These are phyloP conservation scores for Vigna reflexopilosa DNA, from an alignment of 306 rosid species.

Conservation along the genomic window DNA sequence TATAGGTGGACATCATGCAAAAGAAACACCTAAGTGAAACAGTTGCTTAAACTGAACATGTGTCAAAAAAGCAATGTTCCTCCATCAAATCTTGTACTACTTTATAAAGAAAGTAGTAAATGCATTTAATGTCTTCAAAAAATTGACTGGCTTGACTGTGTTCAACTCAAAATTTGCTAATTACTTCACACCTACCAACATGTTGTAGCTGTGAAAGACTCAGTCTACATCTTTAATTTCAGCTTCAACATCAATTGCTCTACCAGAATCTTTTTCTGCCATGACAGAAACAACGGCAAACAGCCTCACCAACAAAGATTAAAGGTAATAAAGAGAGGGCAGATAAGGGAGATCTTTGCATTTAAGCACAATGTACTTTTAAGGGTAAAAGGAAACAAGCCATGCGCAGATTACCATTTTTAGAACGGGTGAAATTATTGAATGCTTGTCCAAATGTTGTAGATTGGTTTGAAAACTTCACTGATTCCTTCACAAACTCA, in stretches of 20 bases:
- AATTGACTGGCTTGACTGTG: not conserved
- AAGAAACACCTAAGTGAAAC: conserved; percentile 11
- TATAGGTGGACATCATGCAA: not conserved
- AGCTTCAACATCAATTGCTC: conserved; percentile 87
- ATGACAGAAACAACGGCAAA: conserved; percentile 11
- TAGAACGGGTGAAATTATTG: conserved; percentile 62
- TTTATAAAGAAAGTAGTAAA: not conserved
- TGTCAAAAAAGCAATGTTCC: not conserved
- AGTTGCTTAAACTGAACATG: not conserved
- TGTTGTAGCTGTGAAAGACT: conserved; percentile 40
- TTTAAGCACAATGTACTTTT: not conserved
- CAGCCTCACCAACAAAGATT: conserved; percentile 4
- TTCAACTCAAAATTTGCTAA: conserved; percentile 20
- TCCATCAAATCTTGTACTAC: not conserved
- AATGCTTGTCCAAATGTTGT: conserved; percentile 90
- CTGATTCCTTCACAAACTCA: conserved; percentile 86
- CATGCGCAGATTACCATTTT: conserved; percentile 60
- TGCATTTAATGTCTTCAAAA: not conserved
- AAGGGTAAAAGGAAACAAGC: conserved; percentile 20
- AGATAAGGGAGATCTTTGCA: not conserved
- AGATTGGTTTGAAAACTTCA: conserved; percentile 78
- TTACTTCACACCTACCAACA: conserved; percentile 45
- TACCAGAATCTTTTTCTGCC: conserved; percentile 71
- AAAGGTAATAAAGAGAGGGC: conserved; percentile 1
- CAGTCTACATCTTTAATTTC: conserved; percentile 91